These are phyloP conservation scores for Carex cristatella DNA, from an alignment of 176 grass and related monocot species.

Conservation along the genomic window DNA sequence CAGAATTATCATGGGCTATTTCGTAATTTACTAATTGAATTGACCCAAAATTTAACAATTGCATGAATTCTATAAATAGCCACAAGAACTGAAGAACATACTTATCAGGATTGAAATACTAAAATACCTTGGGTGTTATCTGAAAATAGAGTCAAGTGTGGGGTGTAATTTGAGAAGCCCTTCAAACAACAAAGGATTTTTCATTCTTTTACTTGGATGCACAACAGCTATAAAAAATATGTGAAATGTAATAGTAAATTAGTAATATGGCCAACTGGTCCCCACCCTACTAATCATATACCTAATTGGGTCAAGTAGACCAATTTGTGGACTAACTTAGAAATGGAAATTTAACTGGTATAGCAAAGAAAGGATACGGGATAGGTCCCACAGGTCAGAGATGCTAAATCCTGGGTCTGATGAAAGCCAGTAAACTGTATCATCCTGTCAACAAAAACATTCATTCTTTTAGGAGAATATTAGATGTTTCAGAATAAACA, in stretches of 20 bases:
- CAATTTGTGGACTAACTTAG: background rate
- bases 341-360: background rate
- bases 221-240: background rate
- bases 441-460: constrained; percentile 41
- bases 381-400: constrained; percentile 78
- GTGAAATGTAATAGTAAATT: background rate
- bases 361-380: constrained; percentile 62
- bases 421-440: constrained; percentile 83
- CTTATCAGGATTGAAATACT: background rate
- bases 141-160: background rate
- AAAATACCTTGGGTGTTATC: background rate
- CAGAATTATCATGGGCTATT: background rate
- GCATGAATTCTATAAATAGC: background rate
- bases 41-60: background rate
- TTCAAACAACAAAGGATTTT: background rate
- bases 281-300: background rate
- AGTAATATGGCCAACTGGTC: background rate
- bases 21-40: background rate
- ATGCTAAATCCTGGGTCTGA: constrained; percentile 81
- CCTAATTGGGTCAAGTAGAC: background rate
- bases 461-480: background rate
- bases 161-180: background rate
- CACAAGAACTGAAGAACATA: background rate
- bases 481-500: background rate
- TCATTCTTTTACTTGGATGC: background rate